phyloP scores from a whole-genome alignment of 768 basidiomycete species.

The Mycena floridula region DNA sequence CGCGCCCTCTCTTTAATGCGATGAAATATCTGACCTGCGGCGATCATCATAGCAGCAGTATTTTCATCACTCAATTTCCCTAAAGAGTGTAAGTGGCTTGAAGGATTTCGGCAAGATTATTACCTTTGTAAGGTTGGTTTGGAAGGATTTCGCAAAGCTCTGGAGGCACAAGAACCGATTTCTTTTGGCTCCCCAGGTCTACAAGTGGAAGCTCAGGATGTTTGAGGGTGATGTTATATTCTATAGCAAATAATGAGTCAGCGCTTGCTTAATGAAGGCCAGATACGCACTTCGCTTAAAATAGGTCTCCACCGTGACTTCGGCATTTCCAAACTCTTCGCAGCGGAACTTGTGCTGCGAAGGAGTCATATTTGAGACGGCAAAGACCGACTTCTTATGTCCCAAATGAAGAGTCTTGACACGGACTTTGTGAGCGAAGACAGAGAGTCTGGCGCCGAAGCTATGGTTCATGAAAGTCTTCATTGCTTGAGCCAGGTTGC shows the following conservation, averaged over 20 bases:
- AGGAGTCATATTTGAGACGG: conserved; percentile 41
- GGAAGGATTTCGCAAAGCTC: conserved; percentile 70
- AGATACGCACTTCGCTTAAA: conserved; percentile 57
- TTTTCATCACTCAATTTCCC: conserved; percentile 64
- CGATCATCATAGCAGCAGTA: conserved; percentile 66
- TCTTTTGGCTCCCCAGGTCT: conserved; percentile 47
- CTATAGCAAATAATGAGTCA: conserved; percentile 28
- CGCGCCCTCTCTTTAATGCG: too few relatives aligned
- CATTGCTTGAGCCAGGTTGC: conserved; percentile 63
- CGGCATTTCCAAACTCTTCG: conserved; percentile 43
- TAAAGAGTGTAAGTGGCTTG: too few relatives aligned
- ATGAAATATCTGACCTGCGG: too few relatives aligned
- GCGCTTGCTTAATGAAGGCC: conserved; percentile 25
- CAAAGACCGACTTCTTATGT: conserved; percentile 70
- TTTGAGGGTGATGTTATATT: conserved; percentile 50
- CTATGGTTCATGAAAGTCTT: conserved; percentile 43
- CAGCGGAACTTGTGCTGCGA: conserved; percentile 46
- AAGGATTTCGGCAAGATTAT: too few relatives aligned
- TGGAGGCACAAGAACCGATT: conserved; percentile 48
- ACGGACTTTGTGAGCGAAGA: conserved; percentile 61
- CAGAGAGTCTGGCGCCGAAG: conserved; percentile 53
- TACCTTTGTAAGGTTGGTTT: conserved; percentile 64
- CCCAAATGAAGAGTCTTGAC: conserved; percentile 64
- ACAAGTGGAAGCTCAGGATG: conserved; percentile 50
- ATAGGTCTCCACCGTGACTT: conserved; percentile 58